Conservation (phyloP, 2,329 filamentous ascomycete genomes). For the Pseudocercospora macadamiae region DNA sequence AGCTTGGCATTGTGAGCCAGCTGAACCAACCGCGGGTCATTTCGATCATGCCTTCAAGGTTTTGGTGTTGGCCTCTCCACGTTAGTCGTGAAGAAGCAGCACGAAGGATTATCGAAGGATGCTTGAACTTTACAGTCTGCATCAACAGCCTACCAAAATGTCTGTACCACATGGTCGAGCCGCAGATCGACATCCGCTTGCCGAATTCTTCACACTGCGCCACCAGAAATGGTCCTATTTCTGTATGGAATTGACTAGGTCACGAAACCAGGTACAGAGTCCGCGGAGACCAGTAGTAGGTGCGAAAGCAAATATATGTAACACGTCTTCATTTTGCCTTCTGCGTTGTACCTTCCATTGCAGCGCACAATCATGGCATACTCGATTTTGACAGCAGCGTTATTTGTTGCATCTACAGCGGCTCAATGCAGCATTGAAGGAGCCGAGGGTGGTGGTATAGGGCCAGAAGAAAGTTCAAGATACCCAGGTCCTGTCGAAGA, state of each 20-base stretch:
- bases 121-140: not conserved
- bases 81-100: not conserved
- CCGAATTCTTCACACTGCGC: not conserved
- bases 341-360: not conserved
- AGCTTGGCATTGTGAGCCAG: too few relatives aligned
- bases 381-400: not conserved
- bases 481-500: not conserved
- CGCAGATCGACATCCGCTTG: not conserved
- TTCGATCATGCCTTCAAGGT: too few relatives aligned
- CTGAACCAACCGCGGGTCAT: too few relatives aligned
- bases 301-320: not conserved
- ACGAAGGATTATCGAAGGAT: not conserved
- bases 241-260: not conserved
- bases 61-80: not conserved
- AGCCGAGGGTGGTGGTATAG: not conserved
- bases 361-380: not conserved
- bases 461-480: not conserved
- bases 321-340: not conserved
- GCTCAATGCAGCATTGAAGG: slow-evolving; percentile 6
- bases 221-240: not conserved
- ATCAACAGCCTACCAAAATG: not conserved
- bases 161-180: not conserved
- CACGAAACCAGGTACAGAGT: not conserved
- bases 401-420: not conserved
- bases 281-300: not conserved